Evolutionary conservation across 129 eudicot genomes (phyloP).

Genomic region (Glebionis coronaria): DNA sequence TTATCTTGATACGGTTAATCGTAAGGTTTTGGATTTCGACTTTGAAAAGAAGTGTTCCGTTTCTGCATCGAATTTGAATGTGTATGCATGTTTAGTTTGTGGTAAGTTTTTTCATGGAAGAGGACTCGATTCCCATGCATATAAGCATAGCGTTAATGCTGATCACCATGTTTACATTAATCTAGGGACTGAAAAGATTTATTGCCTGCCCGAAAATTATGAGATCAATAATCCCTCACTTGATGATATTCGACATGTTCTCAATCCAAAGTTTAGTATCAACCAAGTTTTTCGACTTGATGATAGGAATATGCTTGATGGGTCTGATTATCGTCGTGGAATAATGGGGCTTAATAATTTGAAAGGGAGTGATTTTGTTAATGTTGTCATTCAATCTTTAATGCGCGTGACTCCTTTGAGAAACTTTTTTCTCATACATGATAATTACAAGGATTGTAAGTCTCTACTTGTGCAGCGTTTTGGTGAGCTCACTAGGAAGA

Average conservation of each 20-base stretch:
- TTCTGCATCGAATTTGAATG: conserved; percentile 84
- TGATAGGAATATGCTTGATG: conserved; percentile 75
- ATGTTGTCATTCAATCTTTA: conserved; percentile 84
- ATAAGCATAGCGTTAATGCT: conserved; percentile 96
- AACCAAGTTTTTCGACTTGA: conserved; percentile 83
- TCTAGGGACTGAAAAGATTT: conserved; percentile 82
- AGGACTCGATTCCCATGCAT: conserved; percentile 94
- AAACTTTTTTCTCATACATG: conserved; percentile 90
- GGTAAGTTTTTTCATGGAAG: conserved; percentile 98
- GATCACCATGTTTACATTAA: conserved; percentile 96
- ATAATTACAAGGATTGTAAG: conserved; percentile 71
- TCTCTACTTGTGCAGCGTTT: conserved; percentile 90
- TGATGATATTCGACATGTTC: conserved; percentile 90
- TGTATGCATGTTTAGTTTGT: conserved; percentile 95
- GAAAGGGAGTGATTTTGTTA: conserved; percentile 90
- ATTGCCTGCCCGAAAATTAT: conserved; percentile 96
- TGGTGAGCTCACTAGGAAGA: conserved; percentile 97
- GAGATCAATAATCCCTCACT: conserved; percentile 89
- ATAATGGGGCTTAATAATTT: conserved; percentile 96
- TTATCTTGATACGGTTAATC: conserved; percentile 90
- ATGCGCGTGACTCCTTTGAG: conserved; percentile 97
- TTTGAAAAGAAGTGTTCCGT: conserved; percentile 92
- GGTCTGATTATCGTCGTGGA: conserved; percentile 97
- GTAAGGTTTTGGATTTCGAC: conserved; percentile 99
- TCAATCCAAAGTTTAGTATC: conserved; percentile 78